Conservation (phyloP, 148 eudicot species). For the Heliamphora exappendiculata region DNA sequence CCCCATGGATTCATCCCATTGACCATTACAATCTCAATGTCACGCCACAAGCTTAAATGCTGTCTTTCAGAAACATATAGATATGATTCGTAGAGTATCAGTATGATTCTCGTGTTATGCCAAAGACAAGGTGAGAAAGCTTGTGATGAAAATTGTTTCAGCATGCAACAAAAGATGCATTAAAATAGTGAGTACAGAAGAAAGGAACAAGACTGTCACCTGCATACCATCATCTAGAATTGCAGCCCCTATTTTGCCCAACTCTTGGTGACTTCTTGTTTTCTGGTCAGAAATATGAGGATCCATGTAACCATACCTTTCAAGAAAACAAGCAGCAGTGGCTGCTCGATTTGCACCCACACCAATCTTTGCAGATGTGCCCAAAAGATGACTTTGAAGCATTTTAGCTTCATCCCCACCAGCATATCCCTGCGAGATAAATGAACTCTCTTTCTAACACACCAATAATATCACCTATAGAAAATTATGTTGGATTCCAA, state of each 20-base stretch:
- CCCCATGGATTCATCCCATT: slow-evolving; percentile 92
- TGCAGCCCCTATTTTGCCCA: slow-evolving; percentile 43
- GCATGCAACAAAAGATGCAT: slow-evolving; percentile 3
- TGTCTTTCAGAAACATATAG: slow-evolving; percentile 33
- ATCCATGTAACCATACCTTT: slow-evolving; percentile 43
- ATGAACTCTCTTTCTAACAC: neutral
- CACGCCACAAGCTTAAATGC: slow-evolving; percentile 77
- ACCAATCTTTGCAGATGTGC: slow-evolving; percentile 72
- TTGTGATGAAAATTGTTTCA: neutral
- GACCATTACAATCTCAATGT: slow-evolving; percentile 87
- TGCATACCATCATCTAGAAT: slow-evolving; percentile 98
- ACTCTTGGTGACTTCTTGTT: slow-evolving; percentile 19
- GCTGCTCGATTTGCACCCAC: slow-evolving; percentile 71
- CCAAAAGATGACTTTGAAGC: slow-evolving; percentile 74
- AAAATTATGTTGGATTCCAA: neutral
- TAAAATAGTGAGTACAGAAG: neutral
- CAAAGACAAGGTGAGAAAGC: neutral
- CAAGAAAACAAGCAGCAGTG: slow-evolving; percentile 49
- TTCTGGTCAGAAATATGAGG: slow-evolving; percentile 18
- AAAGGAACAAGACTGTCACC: slow-evolving; percentile 30
- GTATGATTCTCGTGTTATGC: neutral
- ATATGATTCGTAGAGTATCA: neutral
- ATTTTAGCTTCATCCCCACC: slow-evolving; percentile 93
- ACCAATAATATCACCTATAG: neutral
- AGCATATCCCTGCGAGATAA: slow-evolving; percentile 64